Base-by-base conservation (phyloP, 306 rosid genomes). In the Lathyrus sativus region DNA sequence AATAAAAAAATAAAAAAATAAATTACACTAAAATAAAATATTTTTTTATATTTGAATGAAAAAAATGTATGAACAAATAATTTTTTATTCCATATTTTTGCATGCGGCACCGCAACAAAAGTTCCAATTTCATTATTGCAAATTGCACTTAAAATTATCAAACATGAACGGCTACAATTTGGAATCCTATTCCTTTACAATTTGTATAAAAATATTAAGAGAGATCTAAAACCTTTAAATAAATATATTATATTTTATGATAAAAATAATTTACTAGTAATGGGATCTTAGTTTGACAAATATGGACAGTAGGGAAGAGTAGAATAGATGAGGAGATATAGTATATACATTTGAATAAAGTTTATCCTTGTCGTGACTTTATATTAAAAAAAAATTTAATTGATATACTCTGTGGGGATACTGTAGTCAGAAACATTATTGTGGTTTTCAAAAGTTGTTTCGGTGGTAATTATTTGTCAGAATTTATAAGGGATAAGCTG, bases 391-490 rank as follows among this genome's bases (percentile, higher is more conserved):
- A 35, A 0, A 64, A 62, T 49, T n/a, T 14, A 9, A 60, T 68
- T 35, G 6, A 17, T 22, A 33, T 44, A 12, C 18, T 41, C 24
- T 43, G 67, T 60, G 67, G 74, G 78, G 66, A 72, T 70, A 51
- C 31, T 28, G 37, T 39, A 68, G 81, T 57, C 73, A 71, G 66
- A 78, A 44, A 68, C 66, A 58, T 75, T 43, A 44, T 46, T 41
- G 68, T 45, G 46, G 67, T 65, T 62, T 66, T 58, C 63, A 4
- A 71, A 71, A 71, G 58, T 31, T 50, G 45, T 42, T 49, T 62
- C 5, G 11, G 61, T 62, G 37, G 60, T 49, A 28, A 39, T 68
- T 41, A 65, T 29, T 45, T n/a, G 33, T 62, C 54, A 50, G 28
- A 65, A 64, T 65, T 70, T 33, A 17, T 26, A 35, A 55, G 68